These are phyloP conservation scores for Nannochloropsis gaditana DNA, from an alignment of 108 stramenopile genomes.

Conservation along the genomic window DNA sequence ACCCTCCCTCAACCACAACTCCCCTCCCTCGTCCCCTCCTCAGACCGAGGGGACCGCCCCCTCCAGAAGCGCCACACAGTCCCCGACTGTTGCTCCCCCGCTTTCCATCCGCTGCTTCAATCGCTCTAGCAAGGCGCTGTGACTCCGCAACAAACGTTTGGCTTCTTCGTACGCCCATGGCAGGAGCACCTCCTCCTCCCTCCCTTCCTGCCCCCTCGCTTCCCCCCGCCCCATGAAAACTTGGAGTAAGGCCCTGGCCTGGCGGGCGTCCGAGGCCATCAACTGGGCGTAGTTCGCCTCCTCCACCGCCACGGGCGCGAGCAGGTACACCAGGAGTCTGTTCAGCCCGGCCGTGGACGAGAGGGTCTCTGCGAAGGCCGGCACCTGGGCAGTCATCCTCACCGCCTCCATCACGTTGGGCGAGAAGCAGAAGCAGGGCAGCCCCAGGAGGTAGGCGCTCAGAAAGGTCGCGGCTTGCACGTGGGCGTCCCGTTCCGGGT, in stretches of 20 bases:
- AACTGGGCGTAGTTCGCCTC: constrained; percentile 66
- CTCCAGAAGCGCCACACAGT: constrained; percentile 46
- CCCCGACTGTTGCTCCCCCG: constrained; percentile 49
- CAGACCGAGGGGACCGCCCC: background rate
- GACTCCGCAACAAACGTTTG: constrained; percentile 27
- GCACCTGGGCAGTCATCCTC: constrained; percentile 35
- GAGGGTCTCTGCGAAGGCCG: constrained; percentile 48
- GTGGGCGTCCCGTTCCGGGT: constrained; percentile 84
- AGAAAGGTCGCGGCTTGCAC: constrained; percentile 84
- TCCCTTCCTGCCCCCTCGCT: background rate
- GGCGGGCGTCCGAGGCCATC: constrained; percentile 77
- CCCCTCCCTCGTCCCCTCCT: background rate
- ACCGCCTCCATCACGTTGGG: constrained; percentile 80
- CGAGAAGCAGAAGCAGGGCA: constrained; percentile 89
- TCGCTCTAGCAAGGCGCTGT: constrained; percentile 31
- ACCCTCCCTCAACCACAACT: background rate
- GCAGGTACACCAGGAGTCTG: constrained; percentile 77
- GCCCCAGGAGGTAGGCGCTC: constrained; percentile 72
- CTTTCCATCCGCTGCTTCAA: constrained; percentile 40
- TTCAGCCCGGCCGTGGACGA: constrained; percentile 67
- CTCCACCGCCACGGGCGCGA: constrained; percentile 88
- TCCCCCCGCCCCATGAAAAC: constrained; percentile 54
- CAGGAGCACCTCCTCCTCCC: constrained; percentile 32
- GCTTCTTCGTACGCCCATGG: constrained; percentile 48
- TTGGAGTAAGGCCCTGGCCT: constrained; percentile 68